A percentile compares a stretch with the other conserved stretches of the same genome.
These are phyloP conservation scores for Fusarium udum DNA, from an alignment of 2,329 filamentous ascomycete species.

Conservation along the genomic window DNA sequence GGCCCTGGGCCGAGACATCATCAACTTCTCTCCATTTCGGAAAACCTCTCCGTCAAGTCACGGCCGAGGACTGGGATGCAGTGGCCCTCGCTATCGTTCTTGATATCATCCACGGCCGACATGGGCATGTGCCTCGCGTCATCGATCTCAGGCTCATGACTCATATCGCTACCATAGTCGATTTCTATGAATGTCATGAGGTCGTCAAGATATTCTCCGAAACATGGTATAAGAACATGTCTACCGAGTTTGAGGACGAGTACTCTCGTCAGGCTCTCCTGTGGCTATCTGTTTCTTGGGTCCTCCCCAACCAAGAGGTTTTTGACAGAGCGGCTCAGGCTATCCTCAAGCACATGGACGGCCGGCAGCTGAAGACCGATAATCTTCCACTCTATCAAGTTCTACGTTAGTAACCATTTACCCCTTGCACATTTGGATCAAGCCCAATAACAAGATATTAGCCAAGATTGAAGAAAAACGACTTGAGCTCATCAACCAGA, in stretches of 20 bases:
- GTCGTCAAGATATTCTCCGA: not conserved
- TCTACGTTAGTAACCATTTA: not conserved
- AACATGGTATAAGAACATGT: not conserved
- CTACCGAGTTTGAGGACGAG: not conserved
- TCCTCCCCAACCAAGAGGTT: rapidly evolving
- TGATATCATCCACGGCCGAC: constrained; percentile 1
- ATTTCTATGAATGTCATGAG: constrained; percentile 12
- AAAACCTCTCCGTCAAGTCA: not conserved
- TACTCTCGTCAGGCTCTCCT: not conserved
- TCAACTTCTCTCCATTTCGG: not conserved
- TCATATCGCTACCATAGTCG: not conserved
- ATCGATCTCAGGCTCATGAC: not conserved
- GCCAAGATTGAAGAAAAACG: not conserved
- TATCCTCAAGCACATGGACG: not conserved
- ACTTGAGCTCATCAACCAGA: not conserved
- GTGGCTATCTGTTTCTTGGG: not conserved
- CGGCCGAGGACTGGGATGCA: not conserved
- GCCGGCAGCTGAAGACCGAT: not conserved
- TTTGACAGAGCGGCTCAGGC: rapidly evolving
- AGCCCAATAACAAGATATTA: too few species aligned
- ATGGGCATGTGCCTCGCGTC: not conserved
- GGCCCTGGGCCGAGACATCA: not conserved
- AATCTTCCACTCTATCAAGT: not conserved
- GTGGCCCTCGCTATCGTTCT: not conserved
- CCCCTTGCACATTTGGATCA: not conserved